Base-by-base conservation (phyloP, 176 grass and related monocot species). In the Aegilops umbellulata region DNA sequence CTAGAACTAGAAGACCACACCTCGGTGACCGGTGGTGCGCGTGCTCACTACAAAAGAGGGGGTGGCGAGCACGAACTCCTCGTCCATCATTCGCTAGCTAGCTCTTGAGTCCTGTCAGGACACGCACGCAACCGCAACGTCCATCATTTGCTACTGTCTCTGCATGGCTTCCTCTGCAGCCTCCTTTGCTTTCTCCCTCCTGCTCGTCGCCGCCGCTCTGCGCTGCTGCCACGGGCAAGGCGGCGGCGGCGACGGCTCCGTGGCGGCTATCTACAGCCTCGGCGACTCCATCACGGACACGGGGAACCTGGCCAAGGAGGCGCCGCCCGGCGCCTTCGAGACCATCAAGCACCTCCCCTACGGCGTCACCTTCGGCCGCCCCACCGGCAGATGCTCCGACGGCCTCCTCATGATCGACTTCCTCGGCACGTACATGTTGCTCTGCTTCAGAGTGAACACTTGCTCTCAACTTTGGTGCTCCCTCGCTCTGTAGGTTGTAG, bases 341-440 rank as follows among this genome's bases (percentile, higher is more conserved):
- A 87, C 91, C 16, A 94, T 98, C 65, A 94, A 89, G 27, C 92
- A 84, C 64, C 80, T 92, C 60, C 96, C 96, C 0, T 98, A 98
- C 32, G 96, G 96, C 36, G 7, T 94, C 88, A 94, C 96, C 2
- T 80, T 89, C 3, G 94, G 94, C 31, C 62, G 82, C 22, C 69
- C 96, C 0, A 98, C 96, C 4, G 96, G 96, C 35, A 93, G 96
- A 0, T 98, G 92, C 86, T 98, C 96, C 42, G 96, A 98, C 5
- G 96, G 96, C 2, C 93, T 98, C 82, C 96, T 98, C 82, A 98
- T 98, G 93, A 95, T 98, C 36, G 96, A 98, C 75, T 98, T 88
- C 88, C 85, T 95, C 0, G 96, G 95, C 95, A 73, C 65, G 29
- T 30, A 3, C 29, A 30, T 38, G 36, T 38, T 38, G 34, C 34